A percentile compares a stretch with the other conserved stretches of the same genome.
Evolutionary conservation across 495 filamentous ascomycete genomes (phyloP).

Genomic region (Cladorrhinum samala): DNA sequence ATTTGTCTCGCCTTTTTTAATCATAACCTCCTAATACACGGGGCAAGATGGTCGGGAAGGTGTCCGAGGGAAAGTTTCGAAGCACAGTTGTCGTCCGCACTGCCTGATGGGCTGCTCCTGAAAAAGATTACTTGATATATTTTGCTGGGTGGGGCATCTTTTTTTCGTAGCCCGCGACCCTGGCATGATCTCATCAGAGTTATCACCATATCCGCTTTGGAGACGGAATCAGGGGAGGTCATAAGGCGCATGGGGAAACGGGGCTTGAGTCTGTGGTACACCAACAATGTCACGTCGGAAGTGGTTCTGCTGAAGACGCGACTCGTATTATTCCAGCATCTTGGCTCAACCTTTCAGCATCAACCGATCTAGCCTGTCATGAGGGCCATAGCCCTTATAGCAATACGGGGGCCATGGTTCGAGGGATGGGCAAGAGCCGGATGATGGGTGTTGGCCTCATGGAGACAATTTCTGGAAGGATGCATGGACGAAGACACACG

Average conservation of each 20-base stretch:
- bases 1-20: constrained; percentile 45
- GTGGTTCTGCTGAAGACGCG: not conserved
- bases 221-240: constrained; percentile 3
- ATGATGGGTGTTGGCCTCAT: not conserved
- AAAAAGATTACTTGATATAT: constrained; percentile 23
- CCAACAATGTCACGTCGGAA: not conserved
- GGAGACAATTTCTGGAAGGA: not conserved
- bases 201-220: constrained; percentile 12
- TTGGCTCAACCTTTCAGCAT: no score
- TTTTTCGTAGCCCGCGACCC: constrained; percentile 13
- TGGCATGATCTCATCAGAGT: constrained; percentile 13
- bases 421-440: not conserved
- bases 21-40: constrained; percentile 41
- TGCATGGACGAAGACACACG: constrained; percentile 1
- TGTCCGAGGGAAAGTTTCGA: constrained; percentile 11
- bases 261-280: not conserved
- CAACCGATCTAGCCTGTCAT: no score
- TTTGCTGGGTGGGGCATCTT: not conserved
- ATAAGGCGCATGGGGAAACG: not conserved
- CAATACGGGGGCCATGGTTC: not conserved
- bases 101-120: constrained; percentile 27
- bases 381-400: not conserved
- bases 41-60: constrained; percentile 25
- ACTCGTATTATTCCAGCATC: no score
- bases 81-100: constrained; percentile 13